Evolutionary conservation across 768 basidiomycete species (phyloP).

Genomic region (Tephrocybe sp.): DNA sequence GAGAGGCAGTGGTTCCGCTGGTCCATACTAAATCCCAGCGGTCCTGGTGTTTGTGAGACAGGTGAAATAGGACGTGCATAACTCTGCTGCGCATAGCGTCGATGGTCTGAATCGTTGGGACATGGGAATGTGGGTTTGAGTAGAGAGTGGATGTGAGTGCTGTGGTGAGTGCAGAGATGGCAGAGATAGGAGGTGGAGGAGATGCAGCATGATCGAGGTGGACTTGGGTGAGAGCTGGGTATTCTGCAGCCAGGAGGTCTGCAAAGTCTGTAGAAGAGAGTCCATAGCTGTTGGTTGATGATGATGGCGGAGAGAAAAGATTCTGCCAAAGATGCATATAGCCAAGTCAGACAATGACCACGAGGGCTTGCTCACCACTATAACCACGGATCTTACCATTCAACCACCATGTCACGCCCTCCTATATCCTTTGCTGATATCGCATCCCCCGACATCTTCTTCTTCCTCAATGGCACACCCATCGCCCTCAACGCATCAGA

Average conservation of each 20-base stretch:
- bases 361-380: neutral
- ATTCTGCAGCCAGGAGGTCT: constrained; percentile 10
- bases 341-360: neutral
- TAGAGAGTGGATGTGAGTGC: constrained; percentile 5
- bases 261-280: constrained; percentile 7
- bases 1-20: constrained; percentile 13
- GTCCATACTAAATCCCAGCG: constrained; percentile 17
- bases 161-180: constrained; percentile 8
- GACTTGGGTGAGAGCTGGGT: constrained; percentile 12
- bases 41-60: constrained; percentile 10
- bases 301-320: constrained; percentile 3
- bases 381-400: constrained; percentile 1
- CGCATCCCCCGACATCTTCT: constrained; percentile 12
- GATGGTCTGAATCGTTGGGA: constrained; percentile 7
- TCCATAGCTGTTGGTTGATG: constrained; percentile 8
- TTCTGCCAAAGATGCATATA: constrained; percentile 2
- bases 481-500: constrained; percentile 12
- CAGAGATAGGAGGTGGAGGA: constrained; percentile 13
- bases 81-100: constrained; percentile 10
- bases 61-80: constrained; percentile 11
- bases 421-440: constrained; percentile 2
- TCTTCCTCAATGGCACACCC: constrained; percentile 17
- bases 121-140: constrained; percentile 15
- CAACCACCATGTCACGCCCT: neutral
- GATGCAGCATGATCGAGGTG: constrained; percentile 17